Evolutionary conservation across 176 grass and related monocot species (phyloP).

Genomic region (Aegilops umbellulata): DNA sequence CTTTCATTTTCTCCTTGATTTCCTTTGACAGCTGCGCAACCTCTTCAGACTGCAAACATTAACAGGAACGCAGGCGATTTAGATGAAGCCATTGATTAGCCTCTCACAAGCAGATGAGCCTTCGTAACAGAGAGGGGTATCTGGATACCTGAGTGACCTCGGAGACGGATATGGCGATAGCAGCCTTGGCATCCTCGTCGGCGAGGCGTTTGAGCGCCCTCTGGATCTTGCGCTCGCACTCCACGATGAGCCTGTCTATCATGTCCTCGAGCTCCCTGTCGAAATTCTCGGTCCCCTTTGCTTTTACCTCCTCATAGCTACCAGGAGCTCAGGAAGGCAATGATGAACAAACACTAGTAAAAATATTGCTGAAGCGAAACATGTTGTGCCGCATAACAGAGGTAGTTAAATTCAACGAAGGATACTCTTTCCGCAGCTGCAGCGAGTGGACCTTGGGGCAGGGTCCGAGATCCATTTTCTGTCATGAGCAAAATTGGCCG

Average conservation of each 20-base stretch:
- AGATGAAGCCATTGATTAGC: background rate
- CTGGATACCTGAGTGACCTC: conserved; percentile 79
- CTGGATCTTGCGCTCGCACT: conserved; percentile 97
- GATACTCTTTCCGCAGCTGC: conserved; percentile 93
- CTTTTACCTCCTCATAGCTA: conserved; percentile 89
- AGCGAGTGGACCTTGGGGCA: conserved; percentile 90
- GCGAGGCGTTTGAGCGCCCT: conserved; percentile 84
- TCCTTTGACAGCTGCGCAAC: conserved; percentile 73
- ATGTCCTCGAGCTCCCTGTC: conserved; percentile 84
- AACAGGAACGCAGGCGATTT: conserved; percentile 4
- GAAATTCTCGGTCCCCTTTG: conserved; percentile 64
- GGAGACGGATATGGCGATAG: conserved; percentile 94
- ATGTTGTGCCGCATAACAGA: background rate
- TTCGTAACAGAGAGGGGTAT: background rate
- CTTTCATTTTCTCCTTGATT: conserved; percentile 90
- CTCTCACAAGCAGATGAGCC: background rate
- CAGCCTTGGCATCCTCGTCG: conserved; percentile 88
- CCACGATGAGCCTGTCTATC: conserved; percentile 95
- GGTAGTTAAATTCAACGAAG: conserved; percentile 33
- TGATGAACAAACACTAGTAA: background rate
- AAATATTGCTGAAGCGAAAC: background rate
- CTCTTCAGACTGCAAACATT: conserved; percentile 59
- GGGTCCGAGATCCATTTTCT: conserved; percentile 99
- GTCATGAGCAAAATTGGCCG: background rate
- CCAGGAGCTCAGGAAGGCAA: conserved; percentile 58